phyloP scores from a whole-genome alignment of 2,329 filamentous ascomycete genomes.

The Neopestalotiopsis rosae region DNA sequence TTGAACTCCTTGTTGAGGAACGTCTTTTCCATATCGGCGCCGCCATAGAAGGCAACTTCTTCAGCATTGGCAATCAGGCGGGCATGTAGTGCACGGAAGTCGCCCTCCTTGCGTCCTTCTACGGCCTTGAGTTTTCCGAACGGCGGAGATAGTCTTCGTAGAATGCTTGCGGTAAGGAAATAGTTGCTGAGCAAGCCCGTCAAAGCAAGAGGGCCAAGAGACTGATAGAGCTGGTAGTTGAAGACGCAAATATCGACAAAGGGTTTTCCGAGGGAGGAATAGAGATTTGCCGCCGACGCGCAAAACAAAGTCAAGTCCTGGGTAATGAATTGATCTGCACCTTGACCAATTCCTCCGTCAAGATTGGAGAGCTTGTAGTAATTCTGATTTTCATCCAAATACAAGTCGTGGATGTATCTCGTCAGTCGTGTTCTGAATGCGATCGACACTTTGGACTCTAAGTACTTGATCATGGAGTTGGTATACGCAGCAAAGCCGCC shows the following conservation, averaged over 20 bases:
- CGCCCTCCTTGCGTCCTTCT: constrained; percentile 92
- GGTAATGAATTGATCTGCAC: constrained; percentile 96
- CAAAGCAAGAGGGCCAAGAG: constrained; percentile 85
- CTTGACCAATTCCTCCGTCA: constrained; percentile 89
- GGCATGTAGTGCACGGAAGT: constrained; percentile 90
- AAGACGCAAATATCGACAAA: constrained; percentile 97
- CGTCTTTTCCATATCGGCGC: constrained; percentile 91
- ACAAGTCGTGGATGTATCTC: constrained; percentile 95
- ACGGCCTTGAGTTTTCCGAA: constrained; percentile 98
- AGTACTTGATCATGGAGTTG: constrained; percentile 98
- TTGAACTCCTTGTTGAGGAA: constrained; percentile 92
- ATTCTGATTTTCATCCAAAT: constrained; percentile 91
- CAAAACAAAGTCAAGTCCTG: constrained; percentile 97
- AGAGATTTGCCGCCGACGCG: constrained; percentile 86
- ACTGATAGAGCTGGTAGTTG: constrained; percentile 95
- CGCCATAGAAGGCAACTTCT: constrained; percentile 96
- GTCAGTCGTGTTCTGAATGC: constrained; percentile 95
- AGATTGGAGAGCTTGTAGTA: constrained; percentile 96
- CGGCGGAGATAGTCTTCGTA: constrained; percentile 87
- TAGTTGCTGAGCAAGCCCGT: constrained; percentile 90
- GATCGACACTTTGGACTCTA: constrained; percentile 97
- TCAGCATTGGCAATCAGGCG: constrained; percentile 95
- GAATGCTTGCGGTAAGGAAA: constrained; percentile 88
- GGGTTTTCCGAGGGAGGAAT: constrained; percentile 96
- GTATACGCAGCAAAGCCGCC: constrained; percentile 95